Evolutionary conservation across 1,284 basidiomycete genomes (phyloP).

Genomic region (Cystobasidium sp.): DNA sequence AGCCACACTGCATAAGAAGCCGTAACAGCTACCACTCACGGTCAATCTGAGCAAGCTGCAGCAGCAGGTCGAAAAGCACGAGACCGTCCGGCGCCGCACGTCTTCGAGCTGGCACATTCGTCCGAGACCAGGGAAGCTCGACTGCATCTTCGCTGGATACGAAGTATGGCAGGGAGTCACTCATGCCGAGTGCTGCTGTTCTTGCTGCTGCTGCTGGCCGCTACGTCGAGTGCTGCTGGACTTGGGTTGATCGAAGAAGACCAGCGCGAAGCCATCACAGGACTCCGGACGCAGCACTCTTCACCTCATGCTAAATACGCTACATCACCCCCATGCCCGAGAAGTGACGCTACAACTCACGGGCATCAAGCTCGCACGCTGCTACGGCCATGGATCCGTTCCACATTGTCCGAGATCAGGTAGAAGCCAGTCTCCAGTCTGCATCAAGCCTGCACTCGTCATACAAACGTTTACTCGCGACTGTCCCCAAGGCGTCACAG

Average conservation of each 20-base stretch:
- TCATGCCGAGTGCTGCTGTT: not conserved
- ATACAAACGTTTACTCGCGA: slow-evolving; percentile 42
- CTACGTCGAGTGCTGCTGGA: no score
- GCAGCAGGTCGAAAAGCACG: slow-evolving; percentile 32
- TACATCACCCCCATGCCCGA: not conserved
- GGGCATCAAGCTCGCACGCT: not conserved
- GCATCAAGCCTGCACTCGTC: slow-evolving; percentile 35
- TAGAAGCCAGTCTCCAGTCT: slow-evolving; percentile 32
- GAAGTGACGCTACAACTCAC: not conserved
- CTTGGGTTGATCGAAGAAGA: slow-evolving; percentile 3
- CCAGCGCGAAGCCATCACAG: no score
- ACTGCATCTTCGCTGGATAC: slow-evolving; percentile 4
- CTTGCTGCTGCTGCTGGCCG: no score
- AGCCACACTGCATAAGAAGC: not conserved
- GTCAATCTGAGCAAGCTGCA: slow-evolving; percentile 25
- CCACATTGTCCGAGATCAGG: slow-evolving; percentile 21
- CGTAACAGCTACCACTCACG: slow-evolving; percentile 1
- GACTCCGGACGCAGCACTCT: no score
- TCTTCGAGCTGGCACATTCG: not conserved
- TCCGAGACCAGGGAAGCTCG: slow-evolving; percentile 16
- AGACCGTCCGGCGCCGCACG: slow-evolving; percentile 22
- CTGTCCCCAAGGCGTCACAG: slow-evolving; percentile 23
- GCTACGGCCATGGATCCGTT: slow-evolving; percentile 31
- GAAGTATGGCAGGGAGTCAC: slow-evolving; percentile 26
- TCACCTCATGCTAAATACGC: not conserved